Conservation (phyloP, 139 green algal genomes). For the Trebouxia sp. region DNA sequence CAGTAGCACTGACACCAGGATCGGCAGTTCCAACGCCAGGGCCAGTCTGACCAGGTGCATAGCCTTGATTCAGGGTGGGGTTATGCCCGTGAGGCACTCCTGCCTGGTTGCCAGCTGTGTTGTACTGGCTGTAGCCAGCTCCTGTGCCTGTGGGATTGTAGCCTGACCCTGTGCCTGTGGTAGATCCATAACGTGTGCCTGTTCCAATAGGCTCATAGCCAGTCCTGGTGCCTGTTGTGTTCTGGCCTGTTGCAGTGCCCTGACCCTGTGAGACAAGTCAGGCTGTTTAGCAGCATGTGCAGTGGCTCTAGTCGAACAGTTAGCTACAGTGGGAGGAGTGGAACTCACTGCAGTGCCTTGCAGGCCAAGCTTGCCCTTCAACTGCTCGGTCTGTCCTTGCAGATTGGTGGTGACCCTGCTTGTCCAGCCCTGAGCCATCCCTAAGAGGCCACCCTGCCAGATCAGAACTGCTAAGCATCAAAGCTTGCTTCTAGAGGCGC, state of each 20-base stretch:
- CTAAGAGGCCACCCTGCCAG: neutral
- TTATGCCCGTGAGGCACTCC: too few species aligned
- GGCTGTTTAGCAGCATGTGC: neutral
- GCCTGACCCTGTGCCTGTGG: neutral
- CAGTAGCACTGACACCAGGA: neutral
- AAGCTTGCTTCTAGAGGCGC: too few species aligned
- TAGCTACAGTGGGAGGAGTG: neutral
- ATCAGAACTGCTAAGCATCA: too few species aligned
- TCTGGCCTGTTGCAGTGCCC: neutral
- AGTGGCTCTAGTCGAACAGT: too few species aligned
- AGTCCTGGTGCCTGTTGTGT: neutral
- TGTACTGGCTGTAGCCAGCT: neutral
- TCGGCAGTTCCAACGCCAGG: neutral
- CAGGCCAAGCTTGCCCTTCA: neutral
- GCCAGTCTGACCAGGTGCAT: neutral
- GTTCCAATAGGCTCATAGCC: neutral
- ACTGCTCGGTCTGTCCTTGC: slow-evolving; percentile 6
- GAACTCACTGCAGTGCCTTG: neutral
- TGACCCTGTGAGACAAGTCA: neutral
- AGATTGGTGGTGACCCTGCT: slow-evolving; percentile 7
- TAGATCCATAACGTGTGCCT: neutral
- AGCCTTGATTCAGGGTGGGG: neutral
- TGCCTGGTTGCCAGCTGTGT: too few species aligned
- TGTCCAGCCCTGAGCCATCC: neutral
- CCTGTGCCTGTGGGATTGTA: neutral